Conservation (phyloP, 1,284 basidiomycete species). For the Porogramme epimiltina region DNA sequence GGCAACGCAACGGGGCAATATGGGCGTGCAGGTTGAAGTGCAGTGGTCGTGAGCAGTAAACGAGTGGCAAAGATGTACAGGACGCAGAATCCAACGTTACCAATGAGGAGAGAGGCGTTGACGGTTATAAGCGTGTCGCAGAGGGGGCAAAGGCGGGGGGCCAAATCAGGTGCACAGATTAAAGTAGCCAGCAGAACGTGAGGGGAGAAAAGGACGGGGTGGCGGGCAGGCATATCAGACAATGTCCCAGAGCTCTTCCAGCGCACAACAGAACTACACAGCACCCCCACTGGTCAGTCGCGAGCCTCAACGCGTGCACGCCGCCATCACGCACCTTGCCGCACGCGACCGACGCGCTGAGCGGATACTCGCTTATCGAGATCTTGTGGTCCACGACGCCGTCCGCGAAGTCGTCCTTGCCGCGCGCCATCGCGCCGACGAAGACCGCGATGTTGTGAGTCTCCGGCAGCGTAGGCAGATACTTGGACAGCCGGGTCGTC, state of each 20-base stretch:
- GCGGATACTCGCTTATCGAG: conserved; percentile 91
- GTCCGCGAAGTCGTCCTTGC: conserved; percentile 97
- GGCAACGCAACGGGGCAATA: conserved; percentile 2
- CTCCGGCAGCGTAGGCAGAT: conserved; percentile 81
- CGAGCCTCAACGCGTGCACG: conserved; percentile 1
- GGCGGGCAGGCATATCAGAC: conserved; percentile 28
- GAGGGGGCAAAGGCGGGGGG: not conserved
- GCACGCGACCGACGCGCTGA: conserved; percentile 95
- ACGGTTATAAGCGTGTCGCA: not conserved
- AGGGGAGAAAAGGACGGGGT: not conserved
- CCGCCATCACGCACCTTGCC: conserved; percentile 72
- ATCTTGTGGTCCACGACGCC: conserved; percentile 97
- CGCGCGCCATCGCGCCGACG: conserved; percentile 96
- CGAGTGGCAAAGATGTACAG: conserved; percentile 17
- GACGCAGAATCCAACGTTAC: conserved; percentile 8
- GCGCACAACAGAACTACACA: conserved; percentile 40
- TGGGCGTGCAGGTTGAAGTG: conserved; percentile 34
- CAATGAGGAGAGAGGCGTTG: not conserved
- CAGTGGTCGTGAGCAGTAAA: conserved; percentile 18
- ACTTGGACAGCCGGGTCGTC: conserved; percentile 80
- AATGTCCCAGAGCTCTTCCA: conserved; percentile 44
- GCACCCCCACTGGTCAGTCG: not conserved
- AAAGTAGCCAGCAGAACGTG: conserved; percentile 7
- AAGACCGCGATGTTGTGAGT: conserved; percentile 94
- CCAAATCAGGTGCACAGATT: not conserved